A percentile compares a stretch with the other conserved stretches of the same genome.
These are phyloP conservation scores for Annulohypoxylon stygium DNA, from an alignment of 495 filamentous ascomycete species.

Conservation along the genomic window DNA sequence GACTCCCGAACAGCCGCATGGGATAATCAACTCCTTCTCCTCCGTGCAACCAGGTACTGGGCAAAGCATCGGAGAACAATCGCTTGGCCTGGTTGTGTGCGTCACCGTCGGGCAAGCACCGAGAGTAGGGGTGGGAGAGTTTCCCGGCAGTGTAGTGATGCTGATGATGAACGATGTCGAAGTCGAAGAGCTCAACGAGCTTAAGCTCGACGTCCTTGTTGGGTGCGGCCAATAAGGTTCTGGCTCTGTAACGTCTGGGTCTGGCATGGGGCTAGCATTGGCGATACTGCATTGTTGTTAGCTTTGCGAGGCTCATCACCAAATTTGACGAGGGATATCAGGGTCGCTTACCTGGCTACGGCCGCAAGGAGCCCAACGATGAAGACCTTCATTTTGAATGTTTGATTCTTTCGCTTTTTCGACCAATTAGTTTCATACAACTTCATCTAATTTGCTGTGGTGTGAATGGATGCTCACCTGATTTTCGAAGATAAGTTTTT, in stretches of 20 bases:
- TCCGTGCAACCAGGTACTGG: conserved; percentile 57
- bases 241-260: conserved; percentile 1
- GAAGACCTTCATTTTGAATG: conserved; percentile 41
- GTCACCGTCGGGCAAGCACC: conserved; percentile 57
- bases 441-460: neutral
- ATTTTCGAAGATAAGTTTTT: conserved; percentile 20
- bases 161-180: conserved; percentile 45
- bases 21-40: conserved; percentile 49
- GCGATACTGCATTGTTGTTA: conserved; percentile 29
- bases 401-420: conserved; percentile 17
- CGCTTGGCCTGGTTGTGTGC: conserved; percentile 54
- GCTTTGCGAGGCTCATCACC: neutral
- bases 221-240: conserved; percentile 16
- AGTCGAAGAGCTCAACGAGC: conserved; percentile 26
- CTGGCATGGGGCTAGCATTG: conserved; percentile 5
- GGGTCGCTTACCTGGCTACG: conserved; percentile 40
- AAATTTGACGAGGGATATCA: neutral
- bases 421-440: conserved; percentile 9
- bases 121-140: conserved; percentile 17
- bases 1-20: conserved; percentile 54
- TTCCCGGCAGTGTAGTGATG: conserved; percentile 47
- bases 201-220: conserved; percentile 4
- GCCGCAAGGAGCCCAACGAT: conserved; percentile 31
- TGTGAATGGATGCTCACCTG: conserved; percentile 15
- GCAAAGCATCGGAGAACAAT: conserved; percentile 57